A percentile compares a stretch with the other conserved stretches of the same genome.
phyloP scores from a whole-genome alignment of 257 asterid genomes.

The Handroanthus guayacan region DNA sequence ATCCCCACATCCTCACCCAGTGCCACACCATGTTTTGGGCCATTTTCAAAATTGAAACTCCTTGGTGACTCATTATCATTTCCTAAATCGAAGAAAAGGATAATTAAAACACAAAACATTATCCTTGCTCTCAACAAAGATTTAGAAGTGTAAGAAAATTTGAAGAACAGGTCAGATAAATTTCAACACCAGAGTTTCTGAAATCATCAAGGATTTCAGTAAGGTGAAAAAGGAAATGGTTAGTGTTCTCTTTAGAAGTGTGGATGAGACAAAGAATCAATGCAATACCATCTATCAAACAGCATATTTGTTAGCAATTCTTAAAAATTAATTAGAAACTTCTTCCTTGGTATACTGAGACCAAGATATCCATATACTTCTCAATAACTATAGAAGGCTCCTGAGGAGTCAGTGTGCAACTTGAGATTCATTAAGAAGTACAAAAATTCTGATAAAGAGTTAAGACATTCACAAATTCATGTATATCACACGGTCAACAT shows the following conservation, averaged over 20 bases:
- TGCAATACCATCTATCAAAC: neutral
- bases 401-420: neutral
- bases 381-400: neutral
- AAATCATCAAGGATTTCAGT: neutral
- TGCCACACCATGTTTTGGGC: conserved; percentile 38
- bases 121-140: neutral
- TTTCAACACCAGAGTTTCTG: conserved; percentile 18
- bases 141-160: neutral
- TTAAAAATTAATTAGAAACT: neutral
- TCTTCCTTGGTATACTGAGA: neutral
- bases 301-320: neutral
- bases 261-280: neutral
- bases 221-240: neutral
- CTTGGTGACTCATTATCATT: conserved; percentile 47
- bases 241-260: neutral
- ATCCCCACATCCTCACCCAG: conserved; percentile 52
- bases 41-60: conserved; percentile 38
- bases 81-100: conserved; percentile 43
- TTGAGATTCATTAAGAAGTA: neutral
- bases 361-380: neutral
- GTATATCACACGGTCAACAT: neutral
- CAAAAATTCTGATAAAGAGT: neutral
- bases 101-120: neutral
- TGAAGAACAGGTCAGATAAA: neutral
- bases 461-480: neutral